Percentiles rank a stretch among this genome's conserved stretches.
phyloP scores from a whole-genome alignment of 768 basidiomycete species.

The Lanmaoa rubissima region DNA sequence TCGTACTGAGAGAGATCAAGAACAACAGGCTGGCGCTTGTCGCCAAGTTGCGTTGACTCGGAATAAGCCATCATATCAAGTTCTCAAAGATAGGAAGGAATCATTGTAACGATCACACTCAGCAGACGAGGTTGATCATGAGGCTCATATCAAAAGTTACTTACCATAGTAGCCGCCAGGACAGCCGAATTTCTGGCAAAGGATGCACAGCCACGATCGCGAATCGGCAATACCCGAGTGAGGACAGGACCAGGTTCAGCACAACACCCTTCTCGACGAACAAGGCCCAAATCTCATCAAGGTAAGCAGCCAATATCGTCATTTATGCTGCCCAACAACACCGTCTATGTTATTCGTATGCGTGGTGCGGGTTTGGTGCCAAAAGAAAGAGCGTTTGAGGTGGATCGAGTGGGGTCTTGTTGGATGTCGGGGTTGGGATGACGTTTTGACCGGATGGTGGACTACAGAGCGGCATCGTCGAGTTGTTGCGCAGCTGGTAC shows the following conservation, averaged over 20 bases:
- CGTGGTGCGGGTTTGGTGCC: background rate
- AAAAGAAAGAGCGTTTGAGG: background rate
- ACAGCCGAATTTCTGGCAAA: no score
- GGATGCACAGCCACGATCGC: conserved; percentile 20
- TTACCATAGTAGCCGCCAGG: no score
- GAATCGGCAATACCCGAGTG: conserved; percentile 26
- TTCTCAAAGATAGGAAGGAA: no score
- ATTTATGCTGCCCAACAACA: background rate
- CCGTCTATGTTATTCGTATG: background rate
- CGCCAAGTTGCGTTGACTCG: no score
- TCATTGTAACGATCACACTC: no score
- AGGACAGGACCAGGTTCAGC: background rate
- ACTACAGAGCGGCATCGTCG: background rate
- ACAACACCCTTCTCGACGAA: conserved; percentile 21
- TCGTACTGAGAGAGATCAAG: no score
- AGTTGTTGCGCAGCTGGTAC: background rate
- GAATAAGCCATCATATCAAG: no score
- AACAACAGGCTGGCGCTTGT: no score
- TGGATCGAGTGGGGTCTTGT: conserved; percentile 20
- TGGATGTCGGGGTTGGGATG: conserved; percentile 16
- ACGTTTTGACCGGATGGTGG: no score
- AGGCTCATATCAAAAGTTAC: no score
- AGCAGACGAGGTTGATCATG: no score
- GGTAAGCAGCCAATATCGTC: conserved; percentile 16
- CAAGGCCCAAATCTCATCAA: conserved; percentile 29